phyloP scores from a whole-genome alignment of 331 rosid species.

The Quercus phellos region DNA sequence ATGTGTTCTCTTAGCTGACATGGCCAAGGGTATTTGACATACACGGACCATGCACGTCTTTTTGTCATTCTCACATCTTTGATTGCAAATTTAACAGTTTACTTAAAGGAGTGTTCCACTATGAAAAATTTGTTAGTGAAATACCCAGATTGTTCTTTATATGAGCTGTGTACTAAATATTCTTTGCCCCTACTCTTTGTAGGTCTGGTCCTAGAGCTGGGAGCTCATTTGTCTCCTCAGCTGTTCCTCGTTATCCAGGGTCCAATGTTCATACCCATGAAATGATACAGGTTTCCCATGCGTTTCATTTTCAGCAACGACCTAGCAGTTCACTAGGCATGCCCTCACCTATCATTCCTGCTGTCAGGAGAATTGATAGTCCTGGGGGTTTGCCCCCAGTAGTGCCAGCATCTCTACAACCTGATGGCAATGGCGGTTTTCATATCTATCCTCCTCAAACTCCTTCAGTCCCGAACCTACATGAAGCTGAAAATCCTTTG shows the following conservation, averaged over 20 bases:
- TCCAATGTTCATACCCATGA: slow-evolving; percentile 2
- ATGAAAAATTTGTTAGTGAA: neutral
- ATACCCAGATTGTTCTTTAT: neutral
- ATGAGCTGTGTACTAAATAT: neutral
- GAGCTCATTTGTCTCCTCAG: slow-evolving; percentile 9
- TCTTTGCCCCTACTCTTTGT: neutral
- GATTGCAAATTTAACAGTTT: neutral
- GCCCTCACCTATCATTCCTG: slow-evolving; percentile 4
- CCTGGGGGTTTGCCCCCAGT: neutral
- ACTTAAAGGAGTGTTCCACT: neutral
- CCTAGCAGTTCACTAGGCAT: neutral
- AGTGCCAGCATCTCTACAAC: slow-evolving; percentile 1
- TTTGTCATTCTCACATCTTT: neutral
- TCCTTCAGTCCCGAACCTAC: slow-evolving; percentile 1
- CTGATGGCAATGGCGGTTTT: neutral
- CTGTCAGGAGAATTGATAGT: slow-evolving; percentile 1
- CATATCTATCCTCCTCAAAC: slow-evolving; percentile 4
- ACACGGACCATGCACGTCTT: neutral
- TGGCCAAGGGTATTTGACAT: neutral
- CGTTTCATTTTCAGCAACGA: slow-evolving; percentile 12
- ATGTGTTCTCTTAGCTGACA: neutral
- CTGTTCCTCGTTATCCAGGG: slow-evolving; percentile 4
- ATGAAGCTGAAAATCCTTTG: slow-evolving; percentile 12
- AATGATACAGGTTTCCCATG: neutral
- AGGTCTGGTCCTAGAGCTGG: slow-evolving; percentile 20